Evolutionary conservation across 345 rosid genomes (phyloP), one percentile per base, ranked within the genome.

Genomic region (Pistacia vera): DNA sequence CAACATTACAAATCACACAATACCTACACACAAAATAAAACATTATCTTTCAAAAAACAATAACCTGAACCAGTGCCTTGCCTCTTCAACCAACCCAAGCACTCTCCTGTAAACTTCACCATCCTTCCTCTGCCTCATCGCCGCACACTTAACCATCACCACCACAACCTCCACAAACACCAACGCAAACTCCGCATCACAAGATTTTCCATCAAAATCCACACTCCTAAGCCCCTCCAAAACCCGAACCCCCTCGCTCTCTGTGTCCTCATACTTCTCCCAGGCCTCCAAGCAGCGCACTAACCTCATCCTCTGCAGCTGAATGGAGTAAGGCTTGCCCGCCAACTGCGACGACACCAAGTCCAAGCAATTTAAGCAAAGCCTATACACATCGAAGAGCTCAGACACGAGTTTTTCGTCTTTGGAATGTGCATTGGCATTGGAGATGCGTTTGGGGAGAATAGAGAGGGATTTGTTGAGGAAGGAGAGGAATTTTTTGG

Each of bases 311-410:
- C 97, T 66, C 86, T 92, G 95, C 30, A 79, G 16, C 63, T 90
- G 88, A 16, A 91, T 75, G 4, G 84, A 71, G 73, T 86, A 88
- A 30, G 88, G 87, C 83, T 90, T 88, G 41, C 98, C 82, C 5
- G 88, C 76, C 70, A 96, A 77, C 89, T 93, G 97, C 16, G 95
- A 83, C 16, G 97, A 81, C 33, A 93, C 73, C 13, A 78, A 63
- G 1, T 91, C 97, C 63, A 93, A 72, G 70, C 97, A 96, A 70
- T 86, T 82, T 81, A 96, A 74, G 78, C 97, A 96, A 3, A 92
- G 87, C 17, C 77, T 56, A 59, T 88, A 93, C 2, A 82, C 76
- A n/a, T 85, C 81, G 66, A 91, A 85, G 46, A 93, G 77, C 41
- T 82, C 84, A 5, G 48, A 35, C 11, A 28, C 14, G 17, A 52